These are phyloP conservation scores for Pelagomonas calceolata DNA, from an alignment of 108 stramenopile species.

Conservation along the genomic window DNA sequence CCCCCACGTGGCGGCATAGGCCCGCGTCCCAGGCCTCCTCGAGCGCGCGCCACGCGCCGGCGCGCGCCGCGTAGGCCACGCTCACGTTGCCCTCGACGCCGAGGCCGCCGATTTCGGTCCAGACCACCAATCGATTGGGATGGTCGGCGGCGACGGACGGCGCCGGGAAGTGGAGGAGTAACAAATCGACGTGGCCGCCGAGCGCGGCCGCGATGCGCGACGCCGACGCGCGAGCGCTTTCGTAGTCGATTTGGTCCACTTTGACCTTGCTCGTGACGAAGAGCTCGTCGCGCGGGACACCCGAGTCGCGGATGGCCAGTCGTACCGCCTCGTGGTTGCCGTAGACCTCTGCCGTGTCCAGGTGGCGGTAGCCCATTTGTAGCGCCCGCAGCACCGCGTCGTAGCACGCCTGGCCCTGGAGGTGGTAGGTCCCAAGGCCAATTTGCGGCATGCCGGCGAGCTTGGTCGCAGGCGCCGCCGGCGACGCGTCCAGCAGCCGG, in stretches of 20 bases:
- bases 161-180: slow-evolving; percentile 44
- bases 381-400: slow-evolving; percentile 42
- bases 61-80: slow-evolving; percentile 21
- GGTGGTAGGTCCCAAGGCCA: background rate
- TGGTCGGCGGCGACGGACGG: slow-evolving; percentile 7
- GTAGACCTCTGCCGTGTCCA: slow-evolving; percentile 41
- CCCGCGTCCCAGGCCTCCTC: slow-evolving; percentile 52
- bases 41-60: slow-evolving; percentile 75
- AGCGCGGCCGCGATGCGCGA: slow-evolving; percentile 22
- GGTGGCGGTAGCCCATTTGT: slow-evolving; percentile 30
- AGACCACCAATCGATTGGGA: no score
- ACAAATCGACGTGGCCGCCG: slow-evolving; percentile 10
- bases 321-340: slow-evolving; percentile 47
- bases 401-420: no score
- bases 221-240: slow-evolving; percentile 13
- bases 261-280: slow-evolving; percentile 32
- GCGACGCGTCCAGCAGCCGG: no score
- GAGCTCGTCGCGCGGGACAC: slow-evolving; percentile 35
- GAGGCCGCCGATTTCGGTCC: no score
- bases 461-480: no score
- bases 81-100: no score
- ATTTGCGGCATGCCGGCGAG: background rate
- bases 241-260: slow-evolving; percentile 10
- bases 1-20: slow-evolving; percentile 54
- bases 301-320: slow-evolving; percentile 9